Conservation (phyloP, 1,139 yeast species). For the Maudiozyma humilis region DNA sequence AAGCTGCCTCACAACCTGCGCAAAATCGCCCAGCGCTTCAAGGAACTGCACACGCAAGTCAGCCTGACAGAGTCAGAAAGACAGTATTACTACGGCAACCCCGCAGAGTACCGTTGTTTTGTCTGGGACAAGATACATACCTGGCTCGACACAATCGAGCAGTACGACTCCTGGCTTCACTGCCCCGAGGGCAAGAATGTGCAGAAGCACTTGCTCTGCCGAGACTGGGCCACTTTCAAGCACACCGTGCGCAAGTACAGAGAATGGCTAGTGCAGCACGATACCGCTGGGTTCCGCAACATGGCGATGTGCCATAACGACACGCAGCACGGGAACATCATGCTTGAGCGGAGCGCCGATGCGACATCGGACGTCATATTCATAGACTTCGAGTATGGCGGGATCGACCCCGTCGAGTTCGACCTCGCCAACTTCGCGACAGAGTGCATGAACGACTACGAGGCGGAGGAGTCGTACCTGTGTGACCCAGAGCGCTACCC, state of each 20-base stretch:
- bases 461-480: conserved; percentile 42
- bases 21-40: conserved; percentile 88
- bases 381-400: conserved; percentile 92
- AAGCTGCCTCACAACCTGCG: conserved; percentile 57
- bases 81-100: conserved; percentile 31
- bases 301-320: conserved; percentile 86
- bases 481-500: conserved; percentile 65
- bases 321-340: conserved; percentile 87
- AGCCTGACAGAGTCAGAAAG: conserved; percentile 26
- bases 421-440: conserved; percentile 83
- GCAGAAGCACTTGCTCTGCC: conserved; percentile 40
- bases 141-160: conserved; percentile 58
- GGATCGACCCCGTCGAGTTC: conserved; percentile 77
- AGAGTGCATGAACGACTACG: conserved; percentile 95
- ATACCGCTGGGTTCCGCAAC: conserved; percentile 35
- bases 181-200: conserved; percentile 27
- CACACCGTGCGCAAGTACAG: conserved; percentile 42
- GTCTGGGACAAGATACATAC: conserved; percentile 62
- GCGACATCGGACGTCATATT: conserved; percentile 69
- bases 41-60: conserved; percentile 77
- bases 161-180: conserved; percentile 23
- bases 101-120: conserved; percentile 32
- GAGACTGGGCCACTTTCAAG: conserved; percentile 44
- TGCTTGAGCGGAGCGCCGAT: conserved; percentile 36
- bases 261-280: conserved; percentile 53